Conservation (phyloP, 495 filamentous ascomycete species). For the Entonaema liquescens region DNA sequence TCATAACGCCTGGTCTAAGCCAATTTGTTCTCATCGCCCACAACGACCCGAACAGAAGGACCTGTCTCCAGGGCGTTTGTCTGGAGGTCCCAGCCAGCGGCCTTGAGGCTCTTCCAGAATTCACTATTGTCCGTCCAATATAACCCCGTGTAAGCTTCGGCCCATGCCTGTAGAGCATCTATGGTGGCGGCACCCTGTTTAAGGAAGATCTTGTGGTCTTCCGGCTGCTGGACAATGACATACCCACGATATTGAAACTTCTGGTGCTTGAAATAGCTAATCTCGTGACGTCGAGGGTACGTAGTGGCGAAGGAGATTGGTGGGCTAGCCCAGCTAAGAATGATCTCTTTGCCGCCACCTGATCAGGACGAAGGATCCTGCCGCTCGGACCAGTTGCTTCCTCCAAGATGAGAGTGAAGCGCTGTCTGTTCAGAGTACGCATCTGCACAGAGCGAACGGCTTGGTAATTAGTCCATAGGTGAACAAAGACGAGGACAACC, state of each 20-base stretch:
- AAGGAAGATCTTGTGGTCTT: constrained; percentile 58
- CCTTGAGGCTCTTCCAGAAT: constrained; percentile 46
- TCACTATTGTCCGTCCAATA: constrained; percentile 48
- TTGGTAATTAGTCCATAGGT: constrained; percentile 83
- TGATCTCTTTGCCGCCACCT: constrained; percentile 73
- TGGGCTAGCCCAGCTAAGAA: constrained; percentile 68
- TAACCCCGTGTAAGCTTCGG: constrained; percentile 66
- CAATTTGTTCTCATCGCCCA: constrained; percentile 8
- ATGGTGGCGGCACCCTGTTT: constrained; percentile 63
- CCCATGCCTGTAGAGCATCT: constrained; percentile 74
- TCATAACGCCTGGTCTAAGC: background rate
- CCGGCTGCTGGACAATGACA: constrained; percentile 52
- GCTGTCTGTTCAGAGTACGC: constrained; percentile 86
- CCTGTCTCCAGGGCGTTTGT: constrained; percentile 56
- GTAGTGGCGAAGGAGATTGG: constrained; percentile 46
- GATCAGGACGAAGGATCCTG: constrained; percentile 64
- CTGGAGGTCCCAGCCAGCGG: constrained; percentile 57
- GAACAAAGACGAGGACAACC: constrained; percentile 72
- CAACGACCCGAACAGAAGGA: constrained; percentile 25
- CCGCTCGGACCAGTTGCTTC: constrained; percentile 55
- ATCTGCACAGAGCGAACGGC: constrained; percentile 87
- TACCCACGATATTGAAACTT: constrained; percentile 23
- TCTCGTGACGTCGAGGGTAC: constrained; percentile 14
- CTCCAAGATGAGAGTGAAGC: constrained; percentile 81
- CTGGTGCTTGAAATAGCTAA: constrained; percentile 23